Evolutionary conservation across 257 asterid species (phyloP).

Genomic region (Linderniella brevidens): DNA sequence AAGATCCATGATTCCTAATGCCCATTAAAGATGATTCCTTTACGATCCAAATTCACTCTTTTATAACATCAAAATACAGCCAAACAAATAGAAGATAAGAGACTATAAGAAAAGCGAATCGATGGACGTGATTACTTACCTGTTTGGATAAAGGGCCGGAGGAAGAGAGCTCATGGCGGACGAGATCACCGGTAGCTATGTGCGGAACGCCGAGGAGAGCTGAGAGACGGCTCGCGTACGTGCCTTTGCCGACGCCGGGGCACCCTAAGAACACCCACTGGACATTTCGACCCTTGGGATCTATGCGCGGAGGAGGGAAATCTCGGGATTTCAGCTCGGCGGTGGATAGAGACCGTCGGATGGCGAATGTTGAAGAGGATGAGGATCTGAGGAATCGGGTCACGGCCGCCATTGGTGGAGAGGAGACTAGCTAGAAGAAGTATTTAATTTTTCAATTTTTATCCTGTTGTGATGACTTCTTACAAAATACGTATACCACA

Average conservation of each 20-base stretch:
- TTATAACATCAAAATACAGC: conserved; percentile 1
- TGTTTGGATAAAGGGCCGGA: conserved; percentile 54
- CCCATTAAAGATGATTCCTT: neutral
- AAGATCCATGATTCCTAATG: neutral
- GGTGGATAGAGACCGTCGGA: conserved; percentile 36
- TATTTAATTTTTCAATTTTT: too few species aligned
- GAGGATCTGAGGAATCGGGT: conserved; percentile 57
- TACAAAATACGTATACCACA: too few species aligned
- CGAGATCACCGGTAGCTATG: conserved; percentile 98
- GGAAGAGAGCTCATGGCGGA: conserved; percentile 76
- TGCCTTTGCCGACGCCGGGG: conserved; percentile 98
- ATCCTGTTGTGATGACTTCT: too few species aligned
- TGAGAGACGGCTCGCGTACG: conserved; percentile 90
- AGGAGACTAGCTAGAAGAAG: too few species aligned
- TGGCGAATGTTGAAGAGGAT: conserved; percentile 14
- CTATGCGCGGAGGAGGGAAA: conserved; percentile 17
- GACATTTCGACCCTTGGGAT: conserved; percentile 44
- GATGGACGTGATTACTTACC: conserved; percentile 14
- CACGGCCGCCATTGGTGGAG: conserved; percentile 61
- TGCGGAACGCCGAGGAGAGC: conserved; percentile 79
- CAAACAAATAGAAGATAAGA: neutral
- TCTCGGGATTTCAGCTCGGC: conserved; percentile 20
- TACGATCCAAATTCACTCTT: too few species aligned
- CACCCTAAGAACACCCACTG: conserved; percentile 96
- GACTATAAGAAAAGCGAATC: neutral